Conservation (phyloP, 805 yeast species). For the Saccharomycopsis sp. region DNA sequence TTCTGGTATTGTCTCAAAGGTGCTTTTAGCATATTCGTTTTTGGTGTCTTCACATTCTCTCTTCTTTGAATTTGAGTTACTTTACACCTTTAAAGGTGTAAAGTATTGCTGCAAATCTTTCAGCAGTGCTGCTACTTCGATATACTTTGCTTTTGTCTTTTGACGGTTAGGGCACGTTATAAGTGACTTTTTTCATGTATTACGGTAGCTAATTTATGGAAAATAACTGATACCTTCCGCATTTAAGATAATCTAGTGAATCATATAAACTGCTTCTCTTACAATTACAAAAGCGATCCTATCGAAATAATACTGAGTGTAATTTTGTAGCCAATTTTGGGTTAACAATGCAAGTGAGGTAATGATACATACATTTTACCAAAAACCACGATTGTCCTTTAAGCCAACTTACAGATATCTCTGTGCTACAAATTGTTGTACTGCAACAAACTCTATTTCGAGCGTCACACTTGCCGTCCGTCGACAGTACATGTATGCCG, state of each 20-base stretch:
- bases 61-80: background rate
- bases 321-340: background rate
- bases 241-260: too few species aligned
- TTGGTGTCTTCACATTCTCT: background rate
- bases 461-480: too few species aligned
- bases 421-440: background rate
- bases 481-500: too few species aligned
- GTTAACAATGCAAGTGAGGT: background rate
- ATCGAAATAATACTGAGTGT: background rate
- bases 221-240: too few species aligned
- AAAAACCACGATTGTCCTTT: background rate
- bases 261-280: too few species aligned
- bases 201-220: background rate
- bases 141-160: background rate
- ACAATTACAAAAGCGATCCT: too few species aligned
- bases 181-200: background rate
- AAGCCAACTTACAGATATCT: background rate
- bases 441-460: too few species aligned
- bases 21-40: background rate
- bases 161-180: background rate
- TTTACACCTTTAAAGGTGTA: too few species aligned
- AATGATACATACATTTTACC: background rate
- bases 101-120: too few species aligned
- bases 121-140: background rate
- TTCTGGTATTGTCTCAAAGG: background rate